These are phyloP conservation scores for Pistacia vera DNA, from an alignment of 345 rosid genomes.

Conservation along the genomic window DNA sequence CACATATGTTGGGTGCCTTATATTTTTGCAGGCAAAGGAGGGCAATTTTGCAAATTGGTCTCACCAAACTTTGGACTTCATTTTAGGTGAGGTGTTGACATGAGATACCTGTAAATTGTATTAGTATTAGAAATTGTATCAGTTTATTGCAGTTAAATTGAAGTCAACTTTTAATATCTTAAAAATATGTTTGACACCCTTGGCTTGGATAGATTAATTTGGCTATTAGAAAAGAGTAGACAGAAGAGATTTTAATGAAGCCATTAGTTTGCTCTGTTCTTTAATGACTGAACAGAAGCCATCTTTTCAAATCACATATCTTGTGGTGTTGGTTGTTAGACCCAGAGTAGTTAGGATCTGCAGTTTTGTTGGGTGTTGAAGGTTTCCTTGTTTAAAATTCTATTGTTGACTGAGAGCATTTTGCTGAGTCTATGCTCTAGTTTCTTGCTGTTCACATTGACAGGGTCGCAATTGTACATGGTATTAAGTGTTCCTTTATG, in stretches of 20 bases:
- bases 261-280: too few species aligned
- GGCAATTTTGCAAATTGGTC: conserved; percentile 75
- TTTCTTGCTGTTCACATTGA: background rate
- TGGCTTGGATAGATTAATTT: too few species aligned
- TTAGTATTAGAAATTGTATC: too few species aligned
- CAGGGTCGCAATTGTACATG: background rate
- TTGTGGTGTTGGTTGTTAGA: background rate
- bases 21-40: conserved; percentile 48
- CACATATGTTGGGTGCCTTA: background rate
- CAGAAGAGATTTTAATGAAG: too few species aligned
- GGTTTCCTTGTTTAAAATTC: background rate
- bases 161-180: too few species aligned
- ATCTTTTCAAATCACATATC: background rate
- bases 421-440: background rate
- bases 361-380: background rate
- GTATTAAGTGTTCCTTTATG: background rate
- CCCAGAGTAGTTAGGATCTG: background rate
- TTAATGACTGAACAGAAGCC: too few species aligned
- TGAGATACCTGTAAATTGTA: too few species aligned
- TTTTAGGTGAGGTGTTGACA: conserved; percentile 49
- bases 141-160: too few species aligned
- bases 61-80: conserved; percentile 93
- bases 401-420: background rate
- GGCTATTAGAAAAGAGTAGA: too few species aligned
- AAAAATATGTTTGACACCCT: too few species aligned